Conservation (phyloP, 1,284 basidiomycete genomes). For the Sparassis latifolia region DNA sequence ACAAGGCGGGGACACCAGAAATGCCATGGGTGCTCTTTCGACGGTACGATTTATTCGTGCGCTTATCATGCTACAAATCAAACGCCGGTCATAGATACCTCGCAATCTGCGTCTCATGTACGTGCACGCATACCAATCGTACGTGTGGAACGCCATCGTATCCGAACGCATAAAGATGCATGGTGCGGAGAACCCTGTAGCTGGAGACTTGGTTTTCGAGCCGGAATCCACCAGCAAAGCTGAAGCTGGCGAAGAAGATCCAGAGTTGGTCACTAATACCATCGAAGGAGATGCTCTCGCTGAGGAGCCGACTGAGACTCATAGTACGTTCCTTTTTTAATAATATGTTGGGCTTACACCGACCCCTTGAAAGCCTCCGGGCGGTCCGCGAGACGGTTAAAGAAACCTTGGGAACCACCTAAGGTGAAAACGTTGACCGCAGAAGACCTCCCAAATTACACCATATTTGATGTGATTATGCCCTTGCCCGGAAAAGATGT, state of each 20-base stretch:
- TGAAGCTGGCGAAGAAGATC: slow-evolving; percentile 30
- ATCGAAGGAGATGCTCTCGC: slow-evolving; percentile 36
- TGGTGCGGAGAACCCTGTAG: slow-evolving; percentile 71
- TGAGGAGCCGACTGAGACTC: slow-evolving; percentile 12
- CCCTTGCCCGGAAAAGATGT: slow-evolving; percentile 93
- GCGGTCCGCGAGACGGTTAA: slow-evolving; percentile 13
- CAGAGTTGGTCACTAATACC: slow-evolving; percentile 30
- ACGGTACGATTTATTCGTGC: slow-evolving; percentile 41
- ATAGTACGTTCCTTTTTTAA: no score
- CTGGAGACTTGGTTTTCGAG: slow-evolving; percentile 85
- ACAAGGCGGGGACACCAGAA: slow-evolving; percentile 68
- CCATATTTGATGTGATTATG: slow-evolving; percentile 93
- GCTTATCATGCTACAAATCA: neutral
- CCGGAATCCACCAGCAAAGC: slow-evolving; percentile 29
- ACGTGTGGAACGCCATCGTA: slow-evolving; percentile 96
- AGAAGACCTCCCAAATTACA: slow-evolving; percentile 72
- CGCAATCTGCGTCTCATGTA: slow-evolving; percentile 95
- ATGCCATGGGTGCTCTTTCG: slow-evolving; percentile 81
- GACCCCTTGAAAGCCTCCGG: no score
- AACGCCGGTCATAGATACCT: slow-evolving; percentile 68
- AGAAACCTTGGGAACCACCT: slow-evolving; percentile 54
- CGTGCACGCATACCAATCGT: slow-evolving; percentile 97
- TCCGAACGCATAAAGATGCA: slow-evolving; percentile 84
- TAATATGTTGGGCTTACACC: no score
- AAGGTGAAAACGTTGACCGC: slow-evolving; percentile 74